Percentiles rank a stretch among this genome's conserved stretches.
phyloP scores from a whole-genome alignment of 257 asterid genomes.

The Solanum clarkiae region DNA sequence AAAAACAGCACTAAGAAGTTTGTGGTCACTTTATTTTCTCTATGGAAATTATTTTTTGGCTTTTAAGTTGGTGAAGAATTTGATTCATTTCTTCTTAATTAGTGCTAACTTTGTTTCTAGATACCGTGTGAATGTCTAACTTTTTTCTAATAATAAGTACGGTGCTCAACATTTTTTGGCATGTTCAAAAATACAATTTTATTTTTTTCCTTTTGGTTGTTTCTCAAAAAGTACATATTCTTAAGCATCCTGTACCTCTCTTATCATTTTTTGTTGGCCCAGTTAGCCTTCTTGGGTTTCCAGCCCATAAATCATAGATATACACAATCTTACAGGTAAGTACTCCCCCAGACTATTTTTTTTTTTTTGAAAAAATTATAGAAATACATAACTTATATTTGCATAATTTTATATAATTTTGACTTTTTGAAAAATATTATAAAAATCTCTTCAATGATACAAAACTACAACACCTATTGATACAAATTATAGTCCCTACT shows the following conservation, averaged over 20 bases:
- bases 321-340: no score
- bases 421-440: no score
- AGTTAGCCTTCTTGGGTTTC: neutral
- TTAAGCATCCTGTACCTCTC: neutral
- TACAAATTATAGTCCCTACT: no score
- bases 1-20: neutral
- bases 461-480: no score
- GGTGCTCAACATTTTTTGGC: neutral
- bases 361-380: no score
- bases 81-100: neutral
- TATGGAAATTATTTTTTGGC: neutral
- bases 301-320: no score
- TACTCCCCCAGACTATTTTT: no score
- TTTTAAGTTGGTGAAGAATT: neutral
- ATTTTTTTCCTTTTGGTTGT: neutral
- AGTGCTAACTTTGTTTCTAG: neutral
- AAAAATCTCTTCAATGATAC: no score
- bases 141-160: neutral
- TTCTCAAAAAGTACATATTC: neutral
- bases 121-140: neutral
- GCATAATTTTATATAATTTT: no score
- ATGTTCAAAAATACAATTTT: neutral
- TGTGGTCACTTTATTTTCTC: neutral
- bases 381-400: no score
- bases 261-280: neutral